Evolutionary conservation across 768 basidiomycete species (phyloP), one percentile per base, ranked within the genome.

Genomic region (Sporobolomyces pararoseus): DNA sequence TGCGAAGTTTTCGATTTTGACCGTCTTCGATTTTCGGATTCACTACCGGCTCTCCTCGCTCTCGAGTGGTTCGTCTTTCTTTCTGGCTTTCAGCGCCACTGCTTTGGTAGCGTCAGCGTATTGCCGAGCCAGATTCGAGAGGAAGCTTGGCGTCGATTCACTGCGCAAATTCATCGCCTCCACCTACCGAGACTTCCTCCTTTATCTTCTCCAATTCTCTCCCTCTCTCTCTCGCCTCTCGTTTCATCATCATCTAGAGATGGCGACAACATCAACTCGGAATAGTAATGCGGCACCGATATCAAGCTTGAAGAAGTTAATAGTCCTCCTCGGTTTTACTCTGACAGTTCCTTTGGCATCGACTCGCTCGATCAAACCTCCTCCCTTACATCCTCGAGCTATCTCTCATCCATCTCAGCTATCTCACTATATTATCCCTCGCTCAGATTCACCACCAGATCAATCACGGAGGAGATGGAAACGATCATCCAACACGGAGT

Each of bases 371-470:
- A 23, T n/a, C 16, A 29, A 25, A 12, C 71, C 71, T 4, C 37
- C 63, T 4, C 64, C 71, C 4, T 64, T 73, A 19, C 39, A 55
- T 29, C 53, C 59, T 1, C 52, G 63, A 54, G 71, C 71, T 2
- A 47, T 73, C 39, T 53, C 64, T 4, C 67, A 73, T 47, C 71
- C 71, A 3, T 29, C 27, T 3, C 42, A 58, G 5, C 31, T 63
- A 42, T 21, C 53, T 2, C 29, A 50, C 42, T 53, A 52, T n/a
- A 17, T 73, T 63, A 16, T 73, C 35, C 63, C 63, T 2, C 58
- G 63, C 12, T 25, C 32, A n/a, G n/a, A n/a, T 16, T 23, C 55
- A 21, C 10, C 13, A 9, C 32, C n/a, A 14, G 46, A 7, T 47
- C 46, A 47, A 23, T 47, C 46, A 13, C 10, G 46, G 42, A 27